Percentiles rank a stretch among this genome's conserved stretches.
These are phyloP conservation scores for Multifurca ochricompacta DNA, from an alignment of 768 basidiomycete species.

Conservation along the genomic window DNA sequence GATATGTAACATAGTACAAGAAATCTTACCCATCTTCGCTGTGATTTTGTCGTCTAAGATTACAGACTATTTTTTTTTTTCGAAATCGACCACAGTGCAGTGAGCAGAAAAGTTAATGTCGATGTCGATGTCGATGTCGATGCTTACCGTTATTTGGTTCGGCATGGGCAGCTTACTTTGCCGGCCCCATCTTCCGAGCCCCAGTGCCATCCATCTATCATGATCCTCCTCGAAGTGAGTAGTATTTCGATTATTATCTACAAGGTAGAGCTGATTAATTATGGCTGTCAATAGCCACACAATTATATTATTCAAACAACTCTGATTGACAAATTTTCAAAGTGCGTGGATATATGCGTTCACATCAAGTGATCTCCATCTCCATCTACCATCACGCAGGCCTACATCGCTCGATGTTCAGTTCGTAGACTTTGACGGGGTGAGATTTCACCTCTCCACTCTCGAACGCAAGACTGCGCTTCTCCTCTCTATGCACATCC, in stretches of 20 bases:
- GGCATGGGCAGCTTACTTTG: neutral
- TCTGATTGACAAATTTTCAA: slow-evolving; percentile 74
- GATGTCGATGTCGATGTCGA: no score
- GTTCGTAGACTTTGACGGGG: slow-evolving; percentile 97
- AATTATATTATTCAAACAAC: slow-evolving; percentile 92
- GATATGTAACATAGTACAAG: neutral
- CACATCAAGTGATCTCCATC: slow-evolving; percentile 15
- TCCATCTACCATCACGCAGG: slow-evolving; percentile 41
- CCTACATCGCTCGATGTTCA: slow-evolving; percentile 88
- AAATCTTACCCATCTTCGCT: slow-evolving; percentile 29
- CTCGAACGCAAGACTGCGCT: slow-evolving; percentile 76
- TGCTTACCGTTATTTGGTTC: slow-evolving; percentile 23
- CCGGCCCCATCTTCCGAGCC: neutral
- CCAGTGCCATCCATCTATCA: slow-evolving; percentile 25
- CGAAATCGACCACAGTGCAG: neutral
- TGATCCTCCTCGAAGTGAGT: slow-evolving; percentile 83
- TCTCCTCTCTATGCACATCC: slow-evolving; percentile 91
- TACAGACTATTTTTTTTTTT: slow-evolving; percentile 11
- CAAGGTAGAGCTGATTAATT: neutral
- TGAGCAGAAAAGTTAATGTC: slow-evolving; percentile 19
- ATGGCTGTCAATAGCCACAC: slow-evolving; percentile 64
- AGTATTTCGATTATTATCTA: neutral
- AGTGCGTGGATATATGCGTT: slow-evolving; percentile 42
- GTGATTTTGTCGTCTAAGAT: neutral
- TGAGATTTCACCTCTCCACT: slow-evolving; percentile 88